These are phyloP conservation scores for Heracleum sosnowskyi DNA, from an alignment of 129 eudicot genomes.

Conservation along the genomic window DNA sequence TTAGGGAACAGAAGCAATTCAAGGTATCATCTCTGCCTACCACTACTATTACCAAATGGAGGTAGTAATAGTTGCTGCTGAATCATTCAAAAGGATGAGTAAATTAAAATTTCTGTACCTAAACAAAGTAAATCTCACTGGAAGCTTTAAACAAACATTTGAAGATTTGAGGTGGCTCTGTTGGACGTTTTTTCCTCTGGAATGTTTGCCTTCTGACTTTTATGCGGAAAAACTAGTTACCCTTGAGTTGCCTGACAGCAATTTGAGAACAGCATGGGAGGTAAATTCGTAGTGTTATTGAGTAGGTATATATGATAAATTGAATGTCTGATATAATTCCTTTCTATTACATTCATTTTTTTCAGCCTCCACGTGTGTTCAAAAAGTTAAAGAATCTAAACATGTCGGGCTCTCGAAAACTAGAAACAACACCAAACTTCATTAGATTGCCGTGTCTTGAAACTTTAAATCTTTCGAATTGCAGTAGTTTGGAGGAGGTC, in stretches of 20 bases:
- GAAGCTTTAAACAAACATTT: background rate
- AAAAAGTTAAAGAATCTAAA: background rate
- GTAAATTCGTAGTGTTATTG: no score
- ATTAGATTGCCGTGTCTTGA: conserved; percentile 17
- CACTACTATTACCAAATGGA: no score
- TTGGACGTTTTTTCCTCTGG: background rate
- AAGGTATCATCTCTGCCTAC: background rate
- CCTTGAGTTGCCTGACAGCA: background rate
- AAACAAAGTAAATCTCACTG: background rate
- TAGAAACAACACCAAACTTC: conserved; percentile 7
- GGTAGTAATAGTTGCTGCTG: background rate
- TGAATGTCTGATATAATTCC: no score
- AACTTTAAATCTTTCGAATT: background rate
- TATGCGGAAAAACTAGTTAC: background rate
- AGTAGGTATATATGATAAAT: background rate
- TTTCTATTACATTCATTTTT: no score
- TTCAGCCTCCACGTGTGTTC: no score
- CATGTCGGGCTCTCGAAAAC: conserved; percentile 2
- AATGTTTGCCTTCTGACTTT: background rate
- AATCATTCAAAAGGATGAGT: background rate
- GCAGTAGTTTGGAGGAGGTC: background rate
- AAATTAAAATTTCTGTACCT: background rate
- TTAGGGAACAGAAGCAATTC: background rate
- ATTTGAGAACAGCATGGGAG: background rate
- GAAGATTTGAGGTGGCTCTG: background rate